These are phyloP conservation scores for Tetrahymena elliotti DNA, from an alignment of 73 alveolate species.

Conservation along the genomic window DNA sequence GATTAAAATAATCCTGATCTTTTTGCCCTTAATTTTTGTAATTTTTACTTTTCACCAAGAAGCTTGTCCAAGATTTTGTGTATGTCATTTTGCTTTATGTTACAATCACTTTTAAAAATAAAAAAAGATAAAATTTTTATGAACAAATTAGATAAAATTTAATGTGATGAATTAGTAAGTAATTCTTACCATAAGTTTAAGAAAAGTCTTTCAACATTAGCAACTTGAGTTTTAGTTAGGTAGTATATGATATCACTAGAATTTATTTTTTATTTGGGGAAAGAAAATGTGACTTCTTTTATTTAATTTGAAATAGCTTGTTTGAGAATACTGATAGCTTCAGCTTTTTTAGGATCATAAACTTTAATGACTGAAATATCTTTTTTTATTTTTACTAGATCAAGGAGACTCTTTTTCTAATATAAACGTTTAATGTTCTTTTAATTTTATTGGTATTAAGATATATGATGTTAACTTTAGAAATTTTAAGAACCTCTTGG, in stretches of 20 bases:
- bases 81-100: not conserved
- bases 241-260: not conserved
- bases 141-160: too few relatives aligned
- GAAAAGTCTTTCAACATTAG: not conserved
- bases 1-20: not conserved
- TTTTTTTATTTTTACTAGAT: not conserved
- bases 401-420: not conserved
- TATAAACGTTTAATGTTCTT: not conserved
- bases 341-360: not conserved
- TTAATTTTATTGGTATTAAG: not conserved
- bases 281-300: not conserved
- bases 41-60: not conserved
- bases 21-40: not conserved
- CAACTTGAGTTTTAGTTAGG: not conserved
- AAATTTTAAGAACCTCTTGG: not conserved
- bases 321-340: not conserved
- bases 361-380: not conserved
- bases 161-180: too few relatives aligned
- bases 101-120: not conserved
- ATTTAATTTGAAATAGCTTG: not conserved
- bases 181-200: not conserved
- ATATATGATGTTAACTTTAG: not conserved
- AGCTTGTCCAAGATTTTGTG: not conserved
- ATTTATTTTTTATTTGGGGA: not conserved
- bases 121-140: not conserved